A percentile compares a stretch with the other conserved stretches of the same genome.
phyloP scores from a whole-genome alignment of 1,139 yeast species.

The Pichia sp. region DNA sequence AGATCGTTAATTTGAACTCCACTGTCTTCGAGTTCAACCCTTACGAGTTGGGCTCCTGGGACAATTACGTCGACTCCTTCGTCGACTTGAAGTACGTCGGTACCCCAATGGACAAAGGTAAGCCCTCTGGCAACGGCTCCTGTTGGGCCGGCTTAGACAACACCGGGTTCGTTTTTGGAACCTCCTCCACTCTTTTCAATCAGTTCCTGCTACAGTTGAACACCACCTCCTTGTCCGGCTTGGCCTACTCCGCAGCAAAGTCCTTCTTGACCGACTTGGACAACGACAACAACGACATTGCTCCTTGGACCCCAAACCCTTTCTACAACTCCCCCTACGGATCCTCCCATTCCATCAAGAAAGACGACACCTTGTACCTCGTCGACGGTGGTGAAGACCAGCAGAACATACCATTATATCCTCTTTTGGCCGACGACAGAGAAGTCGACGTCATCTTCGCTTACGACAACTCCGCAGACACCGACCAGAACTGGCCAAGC shows the following conservation, averaged over 20 bases:
- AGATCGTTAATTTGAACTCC: slow-evolving; percentile 56
- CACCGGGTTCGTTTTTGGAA: slow-evolving; percentile 72
- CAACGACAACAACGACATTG: slow-evolving; percentile 37
- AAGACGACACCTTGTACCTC: slow-evolving; percentile 48
- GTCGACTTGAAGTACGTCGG: slow-evolving; percentile 71
- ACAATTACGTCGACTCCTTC: slow-evolving; percentile 66
- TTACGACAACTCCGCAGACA: slow-evolving; percentile 82
- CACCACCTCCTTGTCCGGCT: slow-evolving; percentile 46
- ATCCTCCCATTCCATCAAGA: slow-evolving; percentile 39
- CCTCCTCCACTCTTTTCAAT: slow-evolving; percentile 76
- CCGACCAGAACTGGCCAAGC: slow-evolving; percentile 65
- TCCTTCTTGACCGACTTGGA: slow-evolving; percentile 45
- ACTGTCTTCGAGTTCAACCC: slow-evolving; percentile 79
- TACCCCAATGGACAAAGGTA: slow-evolving; percentile 57
- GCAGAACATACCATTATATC: slow-evolving; percentile 75
- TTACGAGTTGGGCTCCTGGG: slow-evolving; percentile 87
- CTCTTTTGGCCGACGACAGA: slow-evolving; percentile 67
- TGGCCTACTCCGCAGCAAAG: slow-evolving; percentile 43
- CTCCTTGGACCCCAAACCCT: slow-evolving; percentile 47
- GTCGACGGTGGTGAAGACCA: slow-evolving; percentile 91
- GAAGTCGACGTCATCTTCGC: slow-evolving; percentile 77
- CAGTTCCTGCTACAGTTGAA: slow-evolving; percentile 60
- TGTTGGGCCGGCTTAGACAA: slow-evolving; percentile 73
- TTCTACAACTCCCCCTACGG: slow-evolving; percentile 47
- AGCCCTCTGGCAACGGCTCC: slow-evolving; percentile 36